Percentiles rank a stretch among this genome's conserved stretches.
phyloP scores from a whole-genome alignment of 148 eudicot genomes.

The Diospyros kaki region DNA sequence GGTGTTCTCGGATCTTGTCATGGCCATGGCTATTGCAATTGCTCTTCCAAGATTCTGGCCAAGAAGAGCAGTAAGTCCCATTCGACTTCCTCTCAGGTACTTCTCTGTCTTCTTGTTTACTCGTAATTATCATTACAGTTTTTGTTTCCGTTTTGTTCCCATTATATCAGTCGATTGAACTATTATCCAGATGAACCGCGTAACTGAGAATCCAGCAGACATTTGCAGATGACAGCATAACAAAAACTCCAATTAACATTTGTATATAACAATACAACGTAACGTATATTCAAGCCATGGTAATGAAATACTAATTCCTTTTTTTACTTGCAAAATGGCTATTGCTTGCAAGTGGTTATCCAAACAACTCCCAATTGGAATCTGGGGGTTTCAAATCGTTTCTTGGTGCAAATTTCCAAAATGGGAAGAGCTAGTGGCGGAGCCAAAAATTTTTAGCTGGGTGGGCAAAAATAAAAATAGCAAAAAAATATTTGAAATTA shows the following conservation, averaged over 20 bases:
- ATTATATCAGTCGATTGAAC: not conserved
- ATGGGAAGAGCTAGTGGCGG: too few species aligned
- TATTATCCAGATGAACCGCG: not conserved
- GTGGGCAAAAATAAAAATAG: too few species aligned
- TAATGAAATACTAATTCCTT: not conserved
- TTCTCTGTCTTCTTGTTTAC: not conserved
- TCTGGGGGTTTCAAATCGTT: too few species aligned
- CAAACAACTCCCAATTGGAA: too few species aligned
- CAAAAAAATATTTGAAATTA: too few species aligned
- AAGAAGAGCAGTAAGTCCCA: constrained; percentile 42
- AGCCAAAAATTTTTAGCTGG: too few species aligned
- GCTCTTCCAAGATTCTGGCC: constrained; percentile 40
- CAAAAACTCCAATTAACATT: not conserved
- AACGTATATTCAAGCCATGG: not conserved
- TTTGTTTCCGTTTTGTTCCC: not conserved
- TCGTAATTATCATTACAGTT: not conserved
- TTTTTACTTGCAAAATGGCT: not conserved
- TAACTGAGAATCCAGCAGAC: not conserved
- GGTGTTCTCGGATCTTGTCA: not conserved
- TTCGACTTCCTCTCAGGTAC: constrained; percentile 33
- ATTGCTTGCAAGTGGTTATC: not conserved
- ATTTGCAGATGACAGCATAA: too few species aligned
- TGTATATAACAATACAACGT: not conserved
- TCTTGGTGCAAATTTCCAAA: too few species aligned
- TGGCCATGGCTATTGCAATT: not conserved